These are phyloP conservation scores for Ligustrum vulgare DNA, from an alignment of 257 asterid species.

Conservation along the genomic window DNA sequence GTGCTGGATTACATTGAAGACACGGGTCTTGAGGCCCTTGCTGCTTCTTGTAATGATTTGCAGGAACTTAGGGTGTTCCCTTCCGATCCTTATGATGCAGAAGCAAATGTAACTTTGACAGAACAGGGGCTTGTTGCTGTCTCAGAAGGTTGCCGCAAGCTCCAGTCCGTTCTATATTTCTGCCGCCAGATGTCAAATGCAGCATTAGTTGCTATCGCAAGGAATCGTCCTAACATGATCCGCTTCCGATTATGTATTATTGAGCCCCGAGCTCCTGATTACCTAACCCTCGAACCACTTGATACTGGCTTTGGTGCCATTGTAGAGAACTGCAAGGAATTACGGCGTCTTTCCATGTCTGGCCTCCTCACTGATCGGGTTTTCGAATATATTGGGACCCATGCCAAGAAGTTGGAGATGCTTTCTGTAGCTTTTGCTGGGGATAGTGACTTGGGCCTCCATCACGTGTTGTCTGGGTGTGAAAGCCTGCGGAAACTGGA, in stretches of 20 bases:
- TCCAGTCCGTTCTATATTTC: constrained; percentile 83
- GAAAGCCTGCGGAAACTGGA: constrained; percentile 86
- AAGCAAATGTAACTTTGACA: constrained; percentile 73
- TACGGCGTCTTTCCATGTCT: constrained; percentile 82
- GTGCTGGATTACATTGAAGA: constrained; percentile 93
- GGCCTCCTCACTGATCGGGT: constrained; percentile 88
- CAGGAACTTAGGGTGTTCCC: constrained; percentile 94
- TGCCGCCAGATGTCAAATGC: constrained; percentile 98
- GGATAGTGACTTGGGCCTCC: constrained; percentile 83
- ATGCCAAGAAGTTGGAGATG: constrained; percentile 92
- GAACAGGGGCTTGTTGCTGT: constrained; percentile 90
- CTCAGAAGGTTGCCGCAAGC: constrained; percentile 91
- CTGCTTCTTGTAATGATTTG: constrained; percentile 78
- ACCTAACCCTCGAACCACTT: constrained; percentile 70
- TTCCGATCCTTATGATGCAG: constrained; percentile 82
- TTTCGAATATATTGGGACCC: constrained; percentile 71
- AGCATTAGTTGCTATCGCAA: constrained; percentile 74
- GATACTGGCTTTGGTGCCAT: constrained; percentile 95
- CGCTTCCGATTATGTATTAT: constrained; percentile 84
- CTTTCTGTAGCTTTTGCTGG: constrained; percentile 98
- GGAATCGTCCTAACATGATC: constrained; percentile 65
- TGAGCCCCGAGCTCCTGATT: constrained; percentile 79
- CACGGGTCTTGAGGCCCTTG: constrained; percentile 71
- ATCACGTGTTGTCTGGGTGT: constrained; percentile 85
- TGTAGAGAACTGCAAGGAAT: constrained; percentile 69